Conservation (phyloP, 2,329 filamentous ascomycete species). For the Colletotrichum sp. region DNA sequence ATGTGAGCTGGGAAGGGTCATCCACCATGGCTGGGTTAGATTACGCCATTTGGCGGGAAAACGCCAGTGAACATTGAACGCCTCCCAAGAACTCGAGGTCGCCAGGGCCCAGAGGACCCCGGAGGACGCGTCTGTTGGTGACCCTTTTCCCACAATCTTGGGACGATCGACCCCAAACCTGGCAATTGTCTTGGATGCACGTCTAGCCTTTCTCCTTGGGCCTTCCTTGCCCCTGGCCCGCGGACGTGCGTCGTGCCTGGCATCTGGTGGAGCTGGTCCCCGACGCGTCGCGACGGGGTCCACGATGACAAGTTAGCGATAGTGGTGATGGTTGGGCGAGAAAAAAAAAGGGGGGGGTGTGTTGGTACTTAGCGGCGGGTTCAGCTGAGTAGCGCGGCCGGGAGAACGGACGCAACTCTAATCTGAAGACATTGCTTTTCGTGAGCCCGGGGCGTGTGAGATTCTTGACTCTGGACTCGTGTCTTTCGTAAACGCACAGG, state of each 20-base stretch:
- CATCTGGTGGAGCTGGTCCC: neutral
- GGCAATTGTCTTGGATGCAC: neutral
- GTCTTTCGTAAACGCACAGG: neutral
- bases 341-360: neutral
- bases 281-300: conserved; percentile 5
- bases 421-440: conserved; percentile 11
- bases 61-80: neutral
- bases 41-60: neutral
- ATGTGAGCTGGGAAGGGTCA: neutral
- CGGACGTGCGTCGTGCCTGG: conserved; percentile 10
- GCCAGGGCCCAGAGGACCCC: neutral
- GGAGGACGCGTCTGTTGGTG: neutral
- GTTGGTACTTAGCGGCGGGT: neutral
- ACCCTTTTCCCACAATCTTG: neutral
- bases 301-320: neutral
- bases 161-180: conserved; percentile 3
- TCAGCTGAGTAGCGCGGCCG: neutral
- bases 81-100: neutral
- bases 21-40: neutral
- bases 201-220: neutral
- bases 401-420: conserved; percentile 4
- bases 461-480: neutral
- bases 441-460: neutral
- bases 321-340: conserved; percentile 8
- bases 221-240: neutral